phyloP scores from a whole-genome alignment of 768 basidiomycete genomes.

The Cystobasidium onofrii region DNA sequence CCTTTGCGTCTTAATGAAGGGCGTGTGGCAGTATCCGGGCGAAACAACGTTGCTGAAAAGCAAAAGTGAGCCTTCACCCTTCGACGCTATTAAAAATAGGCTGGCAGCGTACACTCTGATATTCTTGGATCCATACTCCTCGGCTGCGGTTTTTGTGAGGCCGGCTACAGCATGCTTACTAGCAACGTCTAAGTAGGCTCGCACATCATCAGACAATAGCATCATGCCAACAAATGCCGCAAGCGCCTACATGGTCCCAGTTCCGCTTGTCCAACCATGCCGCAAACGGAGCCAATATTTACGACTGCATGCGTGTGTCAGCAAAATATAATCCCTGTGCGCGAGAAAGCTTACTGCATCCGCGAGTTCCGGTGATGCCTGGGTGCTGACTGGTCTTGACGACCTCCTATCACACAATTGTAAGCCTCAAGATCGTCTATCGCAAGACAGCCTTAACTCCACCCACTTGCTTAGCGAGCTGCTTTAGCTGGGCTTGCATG shows the following conservation, averaged over 20 bases:
- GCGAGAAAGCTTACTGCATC: not conserved
- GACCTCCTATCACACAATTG: not conserved
- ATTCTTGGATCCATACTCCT: not conserved
- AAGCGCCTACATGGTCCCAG: not conserved
- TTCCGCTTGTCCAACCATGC: conserved; percentile 6
- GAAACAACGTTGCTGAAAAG: not conserved
- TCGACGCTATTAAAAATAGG: not conserved
- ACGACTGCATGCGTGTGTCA: not conserved
- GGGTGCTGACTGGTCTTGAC: not conserved
- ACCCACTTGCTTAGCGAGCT: not conserved
- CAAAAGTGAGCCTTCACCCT: not conserved
- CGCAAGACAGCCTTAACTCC: not conserved
- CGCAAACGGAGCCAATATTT: not conserved
- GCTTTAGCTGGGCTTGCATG: not conserved
- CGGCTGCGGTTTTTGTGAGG: not conserved
- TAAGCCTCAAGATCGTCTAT: not conserved
- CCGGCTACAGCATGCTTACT: not conserved
- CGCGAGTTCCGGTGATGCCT: not conserved
- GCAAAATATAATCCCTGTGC: not conserved
- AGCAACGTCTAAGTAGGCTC: not conserved
- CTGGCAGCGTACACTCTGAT: not conserved
- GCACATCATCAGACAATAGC: not conserved
- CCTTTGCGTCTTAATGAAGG: not conserved
- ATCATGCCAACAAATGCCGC: not conserved
- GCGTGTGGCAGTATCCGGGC: not conserved